Base-by-base conservation (phyloP, 352 stramenopile genomes). In the Globisporangium orthogonon region DNA sequence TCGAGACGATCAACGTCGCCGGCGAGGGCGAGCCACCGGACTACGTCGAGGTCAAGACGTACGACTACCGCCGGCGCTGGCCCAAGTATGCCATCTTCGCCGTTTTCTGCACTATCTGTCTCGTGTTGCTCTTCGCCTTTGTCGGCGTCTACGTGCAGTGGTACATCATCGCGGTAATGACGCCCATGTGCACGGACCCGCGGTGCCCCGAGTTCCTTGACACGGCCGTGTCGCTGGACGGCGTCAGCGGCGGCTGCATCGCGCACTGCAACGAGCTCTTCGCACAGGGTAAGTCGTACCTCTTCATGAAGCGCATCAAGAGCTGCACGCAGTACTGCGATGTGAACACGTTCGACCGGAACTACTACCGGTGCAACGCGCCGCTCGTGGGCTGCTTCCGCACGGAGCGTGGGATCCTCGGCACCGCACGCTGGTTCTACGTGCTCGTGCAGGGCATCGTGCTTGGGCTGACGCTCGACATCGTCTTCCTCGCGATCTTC, bases 161-260 rank as follows among this genome's bases (percentile, higher is more conserved):
- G 76, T 86, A 86, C 62, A 83, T 86, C 56, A 69, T 86, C 49
- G 76, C 76, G 18, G 73, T 86, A 31, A 86, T 86, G 76, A 86
- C 76, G 31, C 76, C 76, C 13, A 73, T 80, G 65, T 86, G 73
- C 58, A 79, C 73, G 15, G 70, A 86, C 50, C 76, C 76, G 9
- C 73, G 76, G 7, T 86, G 73, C 23, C 72, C 73, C 2, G 60
- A 63, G 44, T 86, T 67, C 52, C 58, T 83, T 11, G 61, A 71
- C 44, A 45, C 54, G 1, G 51, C n/a, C 15, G n/a, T 30, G 43
- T 4, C 17, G n/a, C 17, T 1, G 7, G 18, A 23, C 41, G n/a
- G 41, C 41, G 41, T 47, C 2, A 29, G 67, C 2, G 61, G 61
- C 28, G 60, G 54, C 31, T 86, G 75, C 50, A 61, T 77, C 28